phyloP scores from a whole-genome alignment of 345 rosid genomes.

The Isatis tinctoria region DNA sequence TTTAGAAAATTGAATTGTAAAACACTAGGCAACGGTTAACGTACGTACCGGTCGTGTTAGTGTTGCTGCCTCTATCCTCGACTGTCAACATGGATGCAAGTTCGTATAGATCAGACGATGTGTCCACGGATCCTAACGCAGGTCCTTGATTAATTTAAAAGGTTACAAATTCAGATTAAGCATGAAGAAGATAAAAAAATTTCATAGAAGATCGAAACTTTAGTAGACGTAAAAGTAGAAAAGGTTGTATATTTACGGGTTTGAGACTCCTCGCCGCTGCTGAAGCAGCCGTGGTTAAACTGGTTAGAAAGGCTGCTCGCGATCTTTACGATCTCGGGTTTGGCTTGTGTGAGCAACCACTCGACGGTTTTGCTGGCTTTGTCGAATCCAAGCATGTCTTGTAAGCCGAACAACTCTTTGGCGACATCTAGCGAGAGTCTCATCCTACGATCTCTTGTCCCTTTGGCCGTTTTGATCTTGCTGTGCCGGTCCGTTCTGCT shows the following conservation, averaged over 20 bases:
- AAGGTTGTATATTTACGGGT: conserved; percentile 13
- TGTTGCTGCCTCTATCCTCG: conserved; percentile 20
- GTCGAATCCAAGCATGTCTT: conserved; percentile 76
- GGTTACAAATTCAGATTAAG: neutral
- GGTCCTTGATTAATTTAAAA: conserved; percentile 10
- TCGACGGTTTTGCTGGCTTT: conserved; percentile 84
- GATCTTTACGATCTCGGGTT: conserved; percentile 52
- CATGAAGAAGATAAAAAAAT: neutral
- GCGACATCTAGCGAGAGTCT: conserved; percentile 80
- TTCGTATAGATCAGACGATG: conserved; percentile 26
- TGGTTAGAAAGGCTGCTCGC: conserved; percentile 12
- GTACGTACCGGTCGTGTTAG: conserved; percentile 20
- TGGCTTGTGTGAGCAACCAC: conserved; percentile 69
- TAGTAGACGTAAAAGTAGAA: neutral
- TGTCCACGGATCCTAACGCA: conserved; percentile 16
- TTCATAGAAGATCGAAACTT: neutral
- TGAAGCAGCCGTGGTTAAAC: conserved; percentile 1
- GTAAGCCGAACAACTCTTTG: conserved; percentile 62
- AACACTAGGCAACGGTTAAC: neutral
- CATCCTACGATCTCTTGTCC: conserved; percentile 81
- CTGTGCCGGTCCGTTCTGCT: conserved; percentile 75
- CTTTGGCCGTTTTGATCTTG: conserved; percentile 78
- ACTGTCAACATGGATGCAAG: conserved; percentile 28
- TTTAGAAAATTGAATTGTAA: neutral
- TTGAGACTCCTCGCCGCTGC: conserved; percentile 32